These are phyloP conservation scores for Trametes sp. DNA, from an alignment of 1,284 basidiomycete species.

Conservation along the genomic window DNA sequence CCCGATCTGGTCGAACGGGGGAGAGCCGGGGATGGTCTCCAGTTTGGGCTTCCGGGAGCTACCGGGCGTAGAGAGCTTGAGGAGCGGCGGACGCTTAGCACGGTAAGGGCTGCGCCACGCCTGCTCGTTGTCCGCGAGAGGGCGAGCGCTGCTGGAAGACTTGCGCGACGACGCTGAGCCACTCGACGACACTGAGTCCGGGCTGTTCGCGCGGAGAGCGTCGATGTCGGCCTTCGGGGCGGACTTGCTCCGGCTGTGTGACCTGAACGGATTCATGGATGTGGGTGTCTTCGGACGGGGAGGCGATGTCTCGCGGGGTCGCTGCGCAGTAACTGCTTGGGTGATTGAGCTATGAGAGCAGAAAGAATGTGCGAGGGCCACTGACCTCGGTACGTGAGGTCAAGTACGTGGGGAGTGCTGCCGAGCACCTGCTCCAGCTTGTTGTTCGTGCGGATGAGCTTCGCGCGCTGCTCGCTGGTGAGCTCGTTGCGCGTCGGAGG, in stretches of 20 bases:
- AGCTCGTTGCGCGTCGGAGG: slow-evolving; percentile 69
- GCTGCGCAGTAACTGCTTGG: neutral
- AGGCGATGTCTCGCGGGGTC: slow-evolving; percentile 13
- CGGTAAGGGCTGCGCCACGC: slow-evolving; percentile 34
- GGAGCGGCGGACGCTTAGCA: slow-evolving; percentile 33
- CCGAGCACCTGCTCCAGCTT: slow-evolving; percentile 70
- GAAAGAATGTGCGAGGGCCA: neutral
- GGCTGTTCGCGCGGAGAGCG: slow-evolving; percentile 24
- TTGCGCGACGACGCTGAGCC: slow-evolving; percentile 31
- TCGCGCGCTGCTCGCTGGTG: slow-evolving; percentile 58
- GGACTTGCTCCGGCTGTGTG: slow-evolving; percentile 31
- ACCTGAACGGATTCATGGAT: slow-evolving; percentile 23
- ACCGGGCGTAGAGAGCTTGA: slow-evolving; percentile 30
- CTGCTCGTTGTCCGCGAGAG: slow-evolving; percentile 27
- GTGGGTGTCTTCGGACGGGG: slow-evolving; percentile 20
- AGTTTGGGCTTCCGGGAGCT: slow-evolving; percentile 27
- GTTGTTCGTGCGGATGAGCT: slow-evolving; percentile 63
- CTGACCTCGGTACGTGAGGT: slow-evolving; percentile 38
- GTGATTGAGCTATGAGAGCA: neutral
- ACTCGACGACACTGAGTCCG: slow-evolving; percentile 32
- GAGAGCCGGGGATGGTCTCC: slow-evolving; percentile 36
- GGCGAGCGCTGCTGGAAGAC: slow-evolving; percentile 22
- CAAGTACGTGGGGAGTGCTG: slow-evolving; percentile 65
- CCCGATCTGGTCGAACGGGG: slow-evolving; percentile 29
- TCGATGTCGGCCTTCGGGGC: slow-evolving; percentile 25